phyloP scores from a whole-genome alignment of 129 eudicot species.

The Centrapalus pauciflorus region DNA sequence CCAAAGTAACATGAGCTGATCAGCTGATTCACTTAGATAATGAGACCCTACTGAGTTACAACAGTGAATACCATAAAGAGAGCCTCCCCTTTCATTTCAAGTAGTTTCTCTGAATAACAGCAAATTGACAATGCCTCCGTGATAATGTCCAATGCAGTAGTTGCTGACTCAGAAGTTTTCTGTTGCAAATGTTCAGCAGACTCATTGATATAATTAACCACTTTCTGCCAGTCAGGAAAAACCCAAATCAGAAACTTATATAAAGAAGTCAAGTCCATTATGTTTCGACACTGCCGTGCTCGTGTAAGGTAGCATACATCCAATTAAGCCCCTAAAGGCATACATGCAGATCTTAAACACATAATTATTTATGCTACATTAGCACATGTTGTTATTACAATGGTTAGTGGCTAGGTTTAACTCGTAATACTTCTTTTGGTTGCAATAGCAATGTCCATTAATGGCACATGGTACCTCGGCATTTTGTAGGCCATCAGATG shows the following conservation, averaged over 20 bases:
- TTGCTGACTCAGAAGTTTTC: slow-evolving; percentile 52
- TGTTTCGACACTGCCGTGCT: too few relatives aligned
- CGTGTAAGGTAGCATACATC: not conserved
- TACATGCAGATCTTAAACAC: not conserved
- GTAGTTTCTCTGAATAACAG: slow-evolving; percentile 64
- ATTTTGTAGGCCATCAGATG: slow-evolving; percentile 73
- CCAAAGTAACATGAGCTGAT: not conserved
- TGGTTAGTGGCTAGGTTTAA: not conserved
- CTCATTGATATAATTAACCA: slow-evolving; percentile 32
- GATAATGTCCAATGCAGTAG: slow-evolving; percentile 44
- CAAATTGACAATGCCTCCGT: slow-evolving; percentile 60
- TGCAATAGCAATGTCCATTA: not conserved
- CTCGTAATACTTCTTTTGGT: not conserved
- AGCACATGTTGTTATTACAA: not conserved
- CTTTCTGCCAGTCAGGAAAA: slow-evolving; percentile 51
- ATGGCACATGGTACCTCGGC: slow-evolving; percentile 46
- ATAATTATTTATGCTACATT: not conserved
- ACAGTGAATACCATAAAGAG: slow-evolving; percentile 49
- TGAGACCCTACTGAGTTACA: not conserved
- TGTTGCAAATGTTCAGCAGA: slow-evolving; percentile 55
- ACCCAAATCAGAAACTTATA: slow-evolving; percentile 19
- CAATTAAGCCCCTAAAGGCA: not conserved
- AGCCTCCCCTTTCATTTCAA: slow-evolving; percentile 82
- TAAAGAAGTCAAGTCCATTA: not conserved
- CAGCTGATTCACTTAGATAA: not conserved